Percentiles rank a stretch among this genome's conserved stretches.
phyloP scores from a whole-genome alignment of 139 green algal species.

The Tetradesmus obliquus region DNA sequence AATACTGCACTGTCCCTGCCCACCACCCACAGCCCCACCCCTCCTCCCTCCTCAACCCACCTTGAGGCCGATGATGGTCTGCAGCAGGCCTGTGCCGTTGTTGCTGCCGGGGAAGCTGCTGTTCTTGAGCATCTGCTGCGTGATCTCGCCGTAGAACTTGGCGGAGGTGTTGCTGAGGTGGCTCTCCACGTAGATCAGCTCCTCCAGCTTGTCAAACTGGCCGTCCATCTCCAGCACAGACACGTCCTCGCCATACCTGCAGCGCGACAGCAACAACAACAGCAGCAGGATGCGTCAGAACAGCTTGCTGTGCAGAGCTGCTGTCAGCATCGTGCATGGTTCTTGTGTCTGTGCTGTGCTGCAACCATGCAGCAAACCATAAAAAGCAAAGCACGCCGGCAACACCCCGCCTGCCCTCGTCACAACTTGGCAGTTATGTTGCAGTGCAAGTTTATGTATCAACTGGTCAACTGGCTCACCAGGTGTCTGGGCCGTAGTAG shows the following conservation, averaged over 20 bases:
- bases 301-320: neutral
- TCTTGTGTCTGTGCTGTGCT: neutral
- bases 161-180: conserved; percentile 97
- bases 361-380: neutral
- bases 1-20: too few species aligned
- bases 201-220: conserved; percentile 99
- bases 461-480: conserved; percentile 61
- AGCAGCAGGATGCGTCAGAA: neutral
- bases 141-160: conserved; percentile 99
- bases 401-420: too few species aligned
- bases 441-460: too few species aligned
- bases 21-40: neutral
- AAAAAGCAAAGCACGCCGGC: neutral
- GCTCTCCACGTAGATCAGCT: conserved; percentile 99
- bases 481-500: conserved; percentile 95
- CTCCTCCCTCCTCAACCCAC: conserved; percentile 51
- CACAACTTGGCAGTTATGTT: too few species aligned
- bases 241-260: conserved; percentile 72
- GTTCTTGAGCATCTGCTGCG: conserved; percentile 99
- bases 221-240: conserved; percentile 98
- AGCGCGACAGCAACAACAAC: neutral
- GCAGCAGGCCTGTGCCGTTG: conserved; percentile 99
- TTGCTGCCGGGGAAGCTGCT: conserved; percentile 96
- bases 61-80: conserved; percentile 97
- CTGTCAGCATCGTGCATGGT: neutral